Conservation (phyloP, 176 grass and related monocot genomes). For the Oryza meyeriana region DNA sequence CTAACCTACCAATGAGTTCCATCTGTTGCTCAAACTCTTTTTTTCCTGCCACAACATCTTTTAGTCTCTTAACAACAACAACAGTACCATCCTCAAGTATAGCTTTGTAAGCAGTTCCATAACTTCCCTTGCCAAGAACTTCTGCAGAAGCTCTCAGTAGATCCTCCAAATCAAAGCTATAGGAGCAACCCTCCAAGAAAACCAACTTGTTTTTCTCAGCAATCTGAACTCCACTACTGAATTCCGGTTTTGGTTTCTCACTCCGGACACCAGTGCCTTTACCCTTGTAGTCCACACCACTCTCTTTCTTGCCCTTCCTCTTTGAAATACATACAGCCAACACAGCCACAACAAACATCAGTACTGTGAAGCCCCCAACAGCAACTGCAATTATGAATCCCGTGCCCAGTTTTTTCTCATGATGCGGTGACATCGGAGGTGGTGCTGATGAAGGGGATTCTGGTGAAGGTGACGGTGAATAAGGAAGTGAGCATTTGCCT, state of each 20-base stretch:
- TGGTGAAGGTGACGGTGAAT: conserved; percentile 42
- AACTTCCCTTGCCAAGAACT: conserved; percentile 95
- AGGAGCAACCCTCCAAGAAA: conserved; percentile 84
- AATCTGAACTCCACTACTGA: conserved; percentile 76
- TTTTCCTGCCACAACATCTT: conserved; percentile 75
- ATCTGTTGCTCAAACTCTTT: conserved; percentile 98
- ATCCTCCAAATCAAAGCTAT: conserved; percentile 98
- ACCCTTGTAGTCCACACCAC: conserved; percentile 36
- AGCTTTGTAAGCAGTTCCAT: conserved; percentile 90
- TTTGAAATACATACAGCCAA: conserved; percentile 59
- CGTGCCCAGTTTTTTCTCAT: conserved; percentile 52
- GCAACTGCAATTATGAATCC: conserved; percentile 77
- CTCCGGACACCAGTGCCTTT: conserved; percentile 33
- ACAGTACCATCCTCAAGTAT: conserved; percentile 83
- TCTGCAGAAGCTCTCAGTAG: conserved; percentile 92
- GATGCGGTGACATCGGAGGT: conserved; percentile 4
- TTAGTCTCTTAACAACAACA: conserved; percentile 93
- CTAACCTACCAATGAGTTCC: conserved; percentile 73
- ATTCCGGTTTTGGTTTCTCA: conserved; percentile 78
- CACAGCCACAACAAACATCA: conserved; percentile 57
- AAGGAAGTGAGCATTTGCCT: conserved; percentile 52
- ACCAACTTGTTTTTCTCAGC: conserved; percentile 83
- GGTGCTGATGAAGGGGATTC: conserved; percentile 29
- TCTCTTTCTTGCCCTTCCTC: conserved; percentile 51
- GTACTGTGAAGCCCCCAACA: conserved; percentile 64